phyloP scores from a whole-genome alignment of 306 rosid genomes.

The Dryas octopetala region DNA sequence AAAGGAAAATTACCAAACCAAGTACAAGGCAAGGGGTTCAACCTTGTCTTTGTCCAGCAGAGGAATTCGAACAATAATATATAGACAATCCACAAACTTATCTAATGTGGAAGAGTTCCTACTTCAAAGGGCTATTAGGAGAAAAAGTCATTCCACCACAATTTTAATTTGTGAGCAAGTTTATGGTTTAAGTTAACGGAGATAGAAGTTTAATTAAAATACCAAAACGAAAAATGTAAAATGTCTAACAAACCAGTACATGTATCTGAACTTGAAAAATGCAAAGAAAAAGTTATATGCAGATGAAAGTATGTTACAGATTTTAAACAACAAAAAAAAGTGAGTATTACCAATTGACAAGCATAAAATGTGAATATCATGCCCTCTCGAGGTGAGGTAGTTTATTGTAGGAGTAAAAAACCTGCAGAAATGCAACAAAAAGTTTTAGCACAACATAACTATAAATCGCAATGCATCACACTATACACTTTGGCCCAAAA shows the following conservation, averaged over 20 bases:
- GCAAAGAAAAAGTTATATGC: background rate
- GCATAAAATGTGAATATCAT: slow-evolving; percentile 71
- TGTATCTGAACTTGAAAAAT: background rate
- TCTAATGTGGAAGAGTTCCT: too few species aligned
- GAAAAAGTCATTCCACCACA: background rate
- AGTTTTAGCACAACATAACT: slow-evolving; percentile 16
- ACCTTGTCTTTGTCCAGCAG: background rate
- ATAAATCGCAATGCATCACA: slow-evolving; percentile 1
- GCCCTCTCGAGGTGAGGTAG: slow-evolving; percentile 71
- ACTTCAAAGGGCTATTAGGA: background rate
- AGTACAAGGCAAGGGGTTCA: background rate
- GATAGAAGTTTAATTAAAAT: background rate
- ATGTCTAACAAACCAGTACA: background rate
- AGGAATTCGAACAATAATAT: too few species aligned
- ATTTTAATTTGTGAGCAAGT: background rate
- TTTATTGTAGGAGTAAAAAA: slow-evolving; percentile 83
- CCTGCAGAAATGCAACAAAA: slow-evolving; percentile 53
- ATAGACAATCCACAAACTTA: too few species aligned
- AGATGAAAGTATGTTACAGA: slow-evolving; percentile 4
- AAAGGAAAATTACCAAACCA: too few species aligned
- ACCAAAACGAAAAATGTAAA: background rate
- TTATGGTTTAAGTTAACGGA: background rate
- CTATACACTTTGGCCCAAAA: background rate
- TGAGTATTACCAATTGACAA: slow-evolving; percentile 64
- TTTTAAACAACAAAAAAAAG: too few species aligned